Base-by-base conservation (phyloP, 2,329 filamentous ascomycete genomes). In the Alternaria alternata region DNA sequence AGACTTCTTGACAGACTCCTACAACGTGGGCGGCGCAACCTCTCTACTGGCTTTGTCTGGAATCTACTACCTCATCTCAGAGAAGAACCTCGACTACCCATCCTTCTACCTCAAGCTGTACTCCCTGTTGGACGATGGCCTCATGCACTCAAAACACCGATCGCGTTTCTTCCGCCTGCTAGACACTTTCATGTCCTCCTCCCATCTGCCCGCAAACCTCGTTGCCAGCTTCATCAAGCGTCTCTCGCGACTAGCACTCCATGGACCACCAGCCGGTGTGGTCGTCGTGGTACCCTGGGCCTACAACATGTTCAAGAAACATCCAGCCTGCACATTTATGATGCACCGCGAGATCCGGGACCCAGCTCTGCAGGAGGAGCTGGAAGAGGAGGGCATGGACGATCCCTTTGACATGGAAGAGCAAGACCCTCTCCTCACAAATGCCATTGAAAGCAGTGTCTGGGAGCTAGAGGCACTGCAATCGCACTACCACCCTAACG, bases 141-240 rank as follows among this genome's bases (percentile, higher is more conserved):
- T 98, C 8, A 83, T 99, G 47, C 94, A 99, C 81, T 97, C 94
- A 20, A 97, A 95, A 79, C 91, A 99, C 81, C 89, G 95, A 52
- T 96, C 94, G 20, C 89, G 90, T 57, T 97, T 99, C 81, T 95
- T 99, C 81, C 91, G 95, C 51, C 85, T 98, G 16, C 82, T 99
- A 59, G 93, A 97, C 71, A 93, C 90, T 4, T 99, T 98, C 80
- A 86, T 99, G 68, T 86, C 86, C 5, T 98, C 94, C 0, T 94
- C 93, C 3, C 96, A 99, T 86, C 85, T 99, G 71, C 95, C 96
- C 4, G 93, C 93, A 5, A 88, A 90, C 4, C 84, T 99, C 39
- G 92, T 99, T 2, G 94, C 95, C 12, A 97, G 93, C 79, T 99
- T 99, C 80, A 89, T 99, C 81, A 99, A 99, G 81, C 88, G 92